Evolutionary conservation across 176 grass and related monocot species (phyloP).

Genomic region (Hyparrhenia diplandra): DNA sequence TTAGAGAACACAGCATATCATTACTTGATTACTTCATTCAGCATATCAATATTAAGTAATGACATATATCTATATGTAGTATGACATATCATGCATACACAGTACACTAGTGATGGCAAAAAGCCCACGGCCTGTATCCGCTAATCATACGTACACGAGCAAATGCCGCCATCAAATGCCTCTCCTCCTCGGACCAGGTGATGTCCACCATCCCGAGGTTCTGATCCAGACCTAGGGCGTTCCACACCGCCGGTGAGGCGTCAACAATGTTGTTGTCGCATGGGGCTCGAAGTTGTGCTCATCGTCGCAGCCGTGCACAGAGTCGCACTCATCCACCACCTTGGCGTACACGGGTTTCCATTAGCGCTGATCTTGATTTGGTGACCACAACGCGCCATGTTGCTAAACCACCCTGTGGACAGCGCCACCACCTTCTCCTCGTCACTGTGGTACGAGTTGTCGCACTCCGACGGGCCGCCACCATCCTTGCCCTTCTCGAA

Average conservation of each 20-base stretch:
- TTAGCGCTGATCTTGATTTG: constrained; percentile 44
- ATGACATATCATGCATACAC: not conserved
- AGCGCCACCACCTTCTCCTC: constrained; percentile 43
- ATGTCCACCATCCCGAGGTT: constrained; percentile 2
- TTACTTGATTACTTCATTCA: too few species aligned
- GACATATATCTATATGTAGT: not conserved
- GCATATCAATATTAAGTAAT: not conserved
- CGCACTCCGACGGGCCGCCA: constrained; percentile 46
- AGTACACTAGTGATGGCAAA: not conserved
- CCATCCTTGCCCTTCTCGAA: constrained; percentile 53
- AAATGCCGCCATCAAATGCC: too few species aligned
- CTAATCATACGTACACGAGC: not conserved
- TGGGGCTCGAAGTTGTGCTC: constrained; percentile 49
- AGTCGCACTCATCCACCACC: constrained; percentile 76
- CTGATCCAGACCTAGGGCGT: constrained; percentile 32
- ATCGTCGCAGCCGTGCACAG: constrained; percentile 36
- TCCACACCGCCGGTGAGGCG: constrained; percentile 46
- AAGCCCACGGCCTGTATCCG: not conserved
- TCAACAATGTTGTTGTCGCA: constrained; percentile 46
- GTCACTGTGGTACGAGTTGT: constrained; percentile 40
- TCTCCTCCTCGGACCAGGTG: constrained; percentile 31
- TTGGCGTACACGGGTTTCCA: constrained; percentile 26
- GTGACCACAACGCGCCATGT: constrained; percentile 22
- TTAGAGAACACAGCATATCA: too few species aligned
- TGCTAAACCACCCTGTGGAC: constrained; percentile 46